Evolutionary conservation across 192 early-diverging fungal species (phyloP), one percentile per base, ranked within the genome.

Genomic region (Coemansia sp.): DNA sequence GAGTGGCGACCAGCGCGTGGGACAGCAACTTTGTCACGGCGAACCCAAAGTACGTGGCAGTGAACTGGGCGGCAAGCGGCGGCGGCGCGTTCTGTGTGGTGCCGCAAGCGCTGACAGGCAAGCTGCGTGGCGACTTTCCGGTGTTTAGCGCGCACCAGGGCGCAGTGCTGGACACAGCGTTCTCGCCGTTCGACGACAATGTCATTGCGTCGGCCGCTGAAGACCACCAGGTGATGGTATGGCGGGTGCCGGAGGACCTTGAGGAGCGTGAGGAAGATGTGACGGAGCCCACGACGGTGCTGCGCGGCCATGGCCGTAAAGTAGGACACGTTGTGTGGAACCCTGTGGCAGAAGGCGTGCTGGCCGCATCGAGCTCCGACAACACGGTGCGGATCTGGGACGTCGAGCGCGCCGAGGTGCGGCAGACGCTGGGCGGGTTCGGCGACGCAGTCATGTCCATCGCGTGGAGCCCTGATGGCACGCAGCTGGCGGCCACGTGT

Each of bases 321-420:
- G 97, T 99, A 35, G 97, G 96, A n/a, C 96, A 99, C 68, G 96
- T 98, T 25, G 75, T 90, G 45, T 99, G 97, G 86, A 94, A 99
- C 82, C 97, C 97, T 21, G 88, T 88, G 1, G 97, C 97, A 14
- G 92, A 94, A 51, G 94, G 95, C 71, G 88, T 99, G 9, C 82
- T 99, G 50, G 88, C 94, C 5, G 92, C 91, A 25, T 85, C 94
- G 51, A 92, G 91, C 57, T 89, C 94, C 6, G 96, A 97, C 78
- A 77, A 92, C 47, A 92, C 92, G 4, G 86, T 94, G 82, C 86
- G 85, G 69, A 77, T 99, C 51, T 99, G 97, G 97, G 97, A 99
- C 77, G 93, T 99, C 31, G 56, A 80, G 90, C 62, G 90, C 87
- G 64, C 92, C 88, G 26, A 63, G 71, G 91, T 94, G 65, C 85